Evolutionary conservation across 345 rosid genomes (phyloP).

Genomic region (Lepidium didymum): DNA sequence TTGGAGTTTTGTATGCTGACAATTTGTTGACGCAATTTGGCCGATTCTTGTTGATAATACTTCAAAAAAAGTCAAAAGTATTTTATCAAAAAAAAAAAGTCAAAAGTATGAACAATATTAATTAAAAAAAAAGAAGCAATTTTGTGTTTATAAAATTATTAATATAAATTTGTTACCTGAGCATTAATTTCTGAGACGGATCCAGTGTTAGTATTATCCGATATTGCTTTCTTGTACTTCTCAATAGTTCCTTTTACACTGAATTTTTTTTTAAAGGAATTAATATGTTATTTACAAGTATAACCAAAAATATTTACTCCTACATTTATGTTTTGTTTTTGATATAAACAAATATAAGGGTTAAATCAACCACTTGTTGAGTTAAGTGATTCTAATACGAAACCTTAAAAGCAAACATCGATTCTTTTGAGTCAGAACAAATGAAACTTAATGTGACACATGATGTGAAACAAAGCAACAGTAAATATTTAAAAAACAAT

Average conservation of each 20-base stretch:
- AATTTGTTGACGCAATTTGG: constrained; percentile 60
- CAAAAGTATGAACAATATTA: no score
- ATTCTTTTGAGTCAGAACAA: constrained; percentile 28
- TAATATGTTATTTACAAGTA: neutral
- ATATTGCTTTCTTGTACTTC: constrained; percentile 73
- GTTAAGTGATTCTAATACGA: constrained; percentile 47
- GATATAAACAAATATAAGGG: neutral
- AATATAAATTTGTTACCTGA: constrained; percentile 43
- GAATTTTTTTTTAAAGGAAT: no score
- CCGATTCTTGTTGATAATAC: constrained; percentile 90
- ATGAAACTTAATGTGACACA: constrained; percentile 21
- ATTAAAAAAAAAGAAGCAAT: no score
- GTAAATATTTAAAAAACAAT: neutral
- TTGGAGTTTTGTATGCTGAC: constrained; percentile 58
- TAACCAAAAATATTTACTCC: neutral
- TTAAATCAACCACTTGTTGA: constrained; percentile 51
- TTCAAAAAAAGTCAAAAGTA: no score
- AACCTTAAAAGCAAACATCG: constrained; percentile 44
- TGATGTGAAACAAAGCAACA: constrained; percentile 8
- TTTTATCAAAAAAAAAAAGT: no score
- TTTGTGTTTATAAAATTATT: neutral
- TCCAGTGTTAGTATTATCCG: constrained; percentile 61
- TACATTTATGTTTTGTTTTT: no score
- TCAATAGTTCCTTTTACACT: constrained; percentile 92
- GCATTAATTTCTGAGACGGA: constrained; percentile 81